These are phyloP conservation scores for Auricularia cornea DNA, from an alignment of 768 basidiomycete species.

Conservation along the genomic window DNA sequence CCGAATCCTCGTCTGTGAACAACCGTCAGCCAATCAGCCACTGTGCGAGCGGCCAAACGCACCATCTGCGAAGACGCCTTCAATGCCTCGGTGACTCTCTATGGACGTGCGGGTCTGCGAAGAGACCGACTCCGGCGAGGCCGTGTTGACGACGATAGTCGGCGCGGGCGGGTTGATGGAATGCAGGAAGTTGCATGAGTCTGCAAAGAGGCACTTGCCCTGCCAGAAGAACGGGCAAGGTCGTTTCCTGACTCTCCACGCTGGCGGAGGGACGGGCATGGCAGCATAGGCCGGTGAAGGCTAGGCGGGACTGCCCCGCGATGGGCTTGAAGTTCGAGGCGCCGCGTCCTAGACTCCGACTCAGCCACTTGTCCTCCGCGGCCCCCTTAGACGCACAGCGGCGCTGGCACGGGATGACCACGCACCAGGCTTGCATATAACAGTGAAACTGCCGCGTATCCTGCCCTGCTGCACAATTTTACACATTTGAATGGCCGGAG, in stretches of 20 bases:
- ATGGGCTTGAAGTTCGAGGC: not conserved
- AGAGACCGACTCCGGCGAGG: not conserved
- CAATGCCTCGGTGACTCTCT: not conserved
- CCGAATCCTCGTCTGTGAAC: not conserved
- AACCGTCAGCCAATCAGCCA: not conserved
- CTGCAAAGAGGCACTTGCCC: constrained; percentile 1
- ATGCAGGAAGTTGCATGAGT: constrained; percentile 8
- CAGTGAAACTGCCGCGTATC: too few species aligned
- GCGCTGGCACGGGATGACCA: too few species aligned
- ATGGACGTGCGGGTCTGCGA: not conserved
- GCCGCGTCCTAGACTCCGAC: not conserved
- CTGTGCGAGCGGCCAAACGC: not conserved
- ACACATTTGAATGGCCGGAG: too few species aligned
- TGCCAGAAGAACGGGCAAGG: constrained; percentile 4
- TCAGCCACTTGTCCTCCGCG: not conserved
- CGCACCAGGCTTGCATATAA: too few species aligned
- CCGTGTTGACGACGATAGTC: not conserved
- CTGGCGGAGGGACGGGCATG: not conserved
- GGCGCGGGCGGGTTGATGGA: not conserved
- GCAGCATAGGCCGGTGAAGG: too few species aligned
- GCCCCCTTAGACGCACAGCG: not conserved
- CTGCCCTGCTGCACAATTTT: too few species aligned
- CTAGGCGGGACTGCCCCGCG: not conserved
- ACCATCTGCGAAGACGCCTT: not conserved
- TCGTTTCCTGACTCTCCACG: not conserved